Percentiles rank a stretch among this genome's conserved stretches.
These are phyloP conservation scores for Diaporthe citriasiana DNA, from an alignment of 2,329 filamentous ascomycete genomes.

Conservation along the genomic window DNA sequence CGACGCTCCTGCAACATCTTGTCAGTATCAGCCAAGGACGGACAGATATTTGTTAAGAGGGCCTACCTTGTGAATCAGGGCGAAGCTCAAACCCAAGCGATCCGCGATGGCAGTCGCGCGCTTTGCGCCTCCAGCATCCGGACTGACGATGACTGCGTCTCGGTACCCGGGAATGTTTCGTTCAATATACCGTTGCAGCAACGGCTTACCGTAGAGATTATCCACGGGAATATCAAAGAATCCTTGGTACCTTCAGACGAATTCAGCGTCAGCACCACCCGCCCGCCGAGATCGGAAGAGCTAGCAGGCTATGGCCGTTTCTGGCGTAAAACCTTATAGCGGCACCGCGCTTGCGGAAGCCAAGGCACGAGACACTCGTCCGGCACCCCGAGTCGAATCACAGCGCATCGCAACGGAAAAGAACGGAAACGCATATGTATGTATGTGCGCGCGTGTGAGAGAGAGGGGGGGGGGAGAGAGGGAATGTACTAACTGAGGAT, in stretches of 20 bases:
- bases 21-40: constrained; percentile 32
- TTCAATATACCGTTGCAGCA: constrained; percentile 80
- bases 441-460: neutral
- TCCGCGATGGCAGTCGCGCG: constrained; percentile 96
- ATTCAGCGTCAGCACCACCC: constrained; percentile 32
- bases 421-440: neutral
- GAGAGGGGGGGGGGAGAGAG: neutral
- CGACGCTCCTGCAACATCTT: constrained; percentile 78
- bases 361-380: constrained; percentile 32
- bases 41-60: neutral
- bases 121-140: constrained; percentile 96
- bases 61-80: constrained; percentile 93
- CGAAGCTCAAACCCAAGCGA: constrained; percentile 92
- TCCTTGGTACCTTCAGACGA: constrained; percentile 78
- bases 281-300: constrained; percentile 12
- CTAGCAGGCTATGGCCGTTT: constrained; percentile 26
- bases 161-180: constrained; percentile 82
- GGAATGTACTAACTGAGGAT: constrained; percentile 73
- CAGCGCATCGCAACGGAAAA: neutral
- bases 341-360: constrained; percentile 25
- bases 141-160: constrained; percentile 92
- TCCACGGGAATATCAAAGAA: constrained; percentile 99
- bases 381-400: constrained; percentile 4
- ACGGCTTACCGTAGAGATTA: constrained; percentile 90
- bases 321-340: constrained; percentile 23